phyloP scores from a whole-genome alignment of 2,329 filamentous ascomycete species.

The Penicillium sp. region DNA sequence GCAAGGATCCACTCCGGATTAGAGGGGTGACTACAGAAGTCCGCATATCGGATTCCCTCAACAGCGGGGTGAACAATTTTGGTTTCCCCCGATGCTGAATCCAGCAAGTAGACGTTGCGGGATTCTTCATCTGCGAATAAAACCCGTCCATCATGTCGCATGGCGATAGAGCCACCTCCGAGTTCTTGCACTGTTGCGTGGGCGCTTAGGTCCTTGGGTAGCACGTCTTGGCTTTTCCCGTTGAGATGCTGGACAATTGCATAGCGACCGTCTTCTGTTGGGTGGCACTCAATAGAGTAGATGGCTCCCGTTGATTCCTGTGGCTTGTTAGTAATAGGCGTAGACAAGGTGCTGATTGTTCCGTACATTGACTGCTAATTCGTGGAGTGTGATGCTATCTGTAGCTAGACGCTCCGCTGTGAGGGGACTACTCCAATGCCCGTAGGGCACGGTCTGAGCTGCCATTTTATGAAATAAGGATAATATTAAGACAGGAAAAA shows the following conservation, averaged over 20 bases:
- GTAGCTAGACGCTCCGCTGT: conserved; percentile 36
- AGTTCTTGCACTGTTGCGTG: conserved; percentile 54
- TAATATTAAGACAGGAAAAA: not conserved
- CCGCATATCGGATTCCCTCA: conserved; percentile 42
- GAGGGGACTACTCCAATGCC: conserved; percentile 42
- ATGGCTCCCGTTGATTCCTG: conserved; percentile 28
- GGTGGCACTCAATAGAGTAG: conserved; percentile 38
- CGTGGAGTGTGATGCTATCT: conserved; percentile 33
- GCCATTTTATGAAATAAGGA: not conserved
- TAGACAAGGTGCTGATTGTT: not conserved
- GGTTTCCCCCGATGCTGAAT: conserved; percentile 39
- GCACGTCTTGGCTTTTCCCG: conserved; percentile 38
- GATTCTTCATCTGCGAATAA: conserved; percentile 50
- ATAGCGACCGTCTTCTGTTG: conserved; percentile 42
- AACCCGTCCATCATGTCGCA: conserved; percentile 41
- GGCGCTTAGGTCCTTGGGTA: conserved; percentile 48
- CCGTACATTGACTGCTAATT: conserved; percentile 31
- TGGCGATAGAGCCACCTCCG: conserved; percentile 49
- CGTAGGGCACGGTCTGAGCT: conserved; percentile 29
- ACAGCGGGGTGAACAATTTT: conserved; percentile 31
- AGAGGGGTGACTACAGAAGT: conserved; percentile 44
- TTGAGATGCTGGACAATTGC: conserved; percentile 47
- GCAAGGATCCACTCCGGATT: conserved; percentile 48
- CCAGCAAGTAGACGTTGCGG: conserved; percentile 46
- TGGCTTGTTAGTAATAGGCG: conserved; percentile 4